These are phyloP conservation scores for Oenanthe javanica DNA, from an alignment of 140 eudicot species.

Conservation along the genomic window DNA sequence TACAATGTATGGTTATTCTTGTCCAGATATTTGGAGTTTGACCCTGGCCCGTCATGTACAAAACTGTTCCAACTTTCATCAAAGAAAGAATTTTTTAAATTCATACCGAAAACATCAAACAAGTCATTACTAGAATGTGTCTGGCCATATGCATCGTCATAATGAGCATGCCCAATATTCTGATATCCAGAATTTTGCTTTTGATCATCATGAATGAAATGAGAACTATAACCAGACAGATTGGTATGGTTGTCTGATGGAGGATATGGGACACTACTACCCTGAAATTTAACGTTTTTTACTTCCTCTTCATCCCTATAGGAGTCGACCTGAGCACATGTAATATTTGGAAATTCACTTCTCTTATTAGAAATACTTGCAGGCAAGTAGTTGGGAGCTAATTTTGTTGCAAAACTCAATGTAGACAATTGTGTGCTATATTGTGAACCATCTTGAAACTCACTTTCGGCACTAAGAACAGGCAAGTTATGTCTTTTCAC, in stretches of 20 bases:
- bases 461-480: slow-evolving; percentile 14
- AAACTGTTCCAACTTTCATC: slow-evolving; percentile 27
- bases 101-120: slow-evolving; percentile 76
- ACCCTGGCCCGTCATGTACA: slow-evolving; percentile 18
- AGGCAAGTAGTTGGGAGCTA: slow-evolving; percentile 10
- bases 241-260: slow-evolving; percentile 9
- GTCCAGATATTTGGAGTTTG: slow-evolving; percentile 12
- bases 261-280: slow-evolving; percentile 24
- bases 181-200: slow-evolving; percentile 15
- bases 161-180: slow-evolving; percentile 11
- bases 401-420: slow-evolving; percentile 12
- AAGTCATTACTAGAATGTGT: slow-evolving; percentile 58
- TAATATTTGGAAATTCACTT: slow-evolving; percentile 26
- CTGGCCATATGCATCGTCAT: slow-evolving; percentile 35
- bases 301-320: slow-evolving; percentile 14
- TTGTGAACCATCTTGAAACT: slow-evolving; percentile 20
- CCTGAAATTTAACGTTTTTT: slow-evolving; percentile 31
- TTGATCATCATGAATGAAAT: slow-evolving; percentile 5
- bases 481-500: slow-evolving; percentile 10
- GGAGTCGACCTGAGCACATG: slow-evolving; percentile 14
- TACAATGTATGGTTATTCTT: slow-evolving; percentile 17
- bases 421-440: slow-evolving; percentile 14
- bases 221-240: background rate
- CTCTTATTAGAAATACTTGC: background rate
- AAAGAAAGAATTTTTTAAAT: slow-evolving; percentile 36